These are phyloP conservation scores for Phytopythium mirpurense DNA, from an alignment of 352 stramenopile genomes.

Conservation along the genomic window DNA sequence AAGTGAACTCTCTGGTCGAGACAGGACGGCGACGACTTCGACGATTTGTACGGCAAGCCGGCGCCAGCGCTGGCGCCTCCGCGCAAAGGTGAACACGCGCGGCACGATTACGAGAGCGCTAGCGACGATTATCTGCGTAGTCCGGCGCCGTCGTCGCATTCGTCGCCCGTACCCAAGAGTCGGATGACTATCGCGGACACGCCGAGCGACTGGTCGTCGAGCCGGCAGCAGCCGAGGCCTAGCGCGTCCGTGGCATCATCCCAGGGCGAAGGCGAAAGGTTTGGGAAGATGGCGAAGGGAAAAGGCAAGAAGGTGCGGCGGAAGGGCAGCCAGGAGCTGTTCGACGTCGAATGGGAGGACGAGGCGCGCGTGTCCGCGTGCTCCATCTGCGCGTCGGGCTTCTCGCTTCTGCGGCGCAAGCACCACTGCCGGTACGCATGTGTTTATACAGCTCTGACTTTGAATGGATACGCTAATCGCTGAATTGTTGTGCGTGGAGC, in stretches of 20 bases:
- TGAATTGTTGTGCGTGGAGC: not conserved
- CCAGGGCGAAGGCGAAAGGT: not conserved
- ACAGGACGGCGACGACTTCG: conserved; percentile 72
- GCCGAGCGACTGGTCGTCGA: conserved; percentile 1
- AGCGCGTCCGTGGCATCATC: conserved; percentile 18
- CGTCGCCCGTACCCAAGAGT: conserved; percentile 18
- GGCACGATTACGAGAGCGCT: not conserved
- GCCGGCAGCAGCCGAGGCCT: conserved; percentile 6
- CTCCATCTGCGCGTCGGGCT: conserved; percentile 44
- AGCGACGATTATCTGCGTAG: conserved; percentile 5
- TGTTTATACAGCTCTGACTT: no score
- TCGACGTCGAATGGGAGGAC: conserved; percentile 60
- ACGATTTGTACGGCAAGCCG: conserved; percentile 57
- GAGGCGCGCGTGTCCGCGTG: conserved; percentile 37
- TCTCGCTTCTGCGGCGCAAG: conserved; percentile 67
- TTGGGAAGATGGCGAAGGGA: not conserved
- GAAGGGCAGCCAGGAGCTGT: conserved; percentile 54
- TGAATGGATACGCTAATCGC: not conserved
- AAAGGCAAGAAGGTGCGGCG: conserved; percentile 24
- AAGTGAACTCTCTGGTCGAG: not conserved
- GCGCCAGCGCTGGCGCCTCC: conserved; percentile 7
- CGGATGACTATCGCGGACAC: conserved; percentile 14
- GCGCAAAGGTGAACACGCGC: not conserved
- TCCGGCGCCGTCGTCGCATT: conserved; percentile 16
- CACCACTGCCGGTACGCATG: conserved; percentile 72